Evolutionary conservation across 2,329 filamentous ascomycete genomes (phyloP).

Genomic region (Cordyceps cateniannulata): DNA sequence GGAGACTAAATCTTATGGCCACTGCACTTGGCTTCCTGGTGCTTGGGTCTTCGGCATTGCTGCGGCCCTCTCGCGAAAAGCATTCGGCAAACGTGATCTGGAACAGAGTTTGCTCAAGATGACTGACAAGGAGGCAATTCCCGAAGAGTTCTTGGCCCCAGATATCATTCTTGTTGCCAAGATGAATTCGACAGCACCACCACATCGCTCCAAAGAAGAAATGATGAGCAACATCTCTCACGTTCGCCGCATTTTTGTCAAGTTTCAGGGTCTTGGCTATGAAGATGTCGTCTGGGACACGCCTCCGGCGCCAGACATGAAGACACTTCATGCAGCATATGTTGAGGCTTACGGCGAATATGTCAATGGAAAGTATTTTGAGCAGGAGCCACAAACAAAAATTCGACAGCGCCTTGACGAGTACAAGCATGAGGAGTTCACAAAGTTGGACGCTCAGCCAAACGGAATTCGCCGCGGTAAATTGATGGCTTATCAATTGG

Average conservation of each 20-base stretch:
- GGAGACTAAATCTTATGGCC: conserved; percentile 72
- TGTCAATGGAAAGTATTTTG: conserved; percentile 69
- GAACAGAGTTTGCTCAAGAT: conserved; percentile 55
- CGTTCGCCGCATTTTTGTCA: conserved; percentile 71
- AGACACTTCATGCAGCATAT: conserved; percentile 71
- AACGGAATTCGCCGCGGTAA: conserved; percentile 66
- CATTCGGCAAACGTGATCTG: conserved; percentile 67
- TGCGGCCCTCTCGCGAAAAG: conserved; percentile 55
- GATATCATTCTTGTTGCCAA: conserved; percentile 86
- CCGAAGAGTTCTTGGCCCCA: conserved; percentile 75
- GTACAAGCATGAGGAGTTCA: conserved; percentile 62
- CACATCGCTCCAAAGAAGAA: conserved; percentile 54
- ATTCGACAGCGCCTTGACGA: conserved; percentile 63
- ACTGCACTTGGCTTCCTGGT: conserved; percentile 81
- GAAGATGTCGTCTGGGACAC: conserved; percentile 88
- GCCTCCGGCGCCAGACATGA: conserved; percentile 60
- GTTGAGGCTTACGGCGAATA: conserved; percentile 79
- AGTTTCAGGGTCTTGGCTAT: conserved; percentile 88
- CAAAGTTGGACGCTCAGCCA: conserved; percentile 66
- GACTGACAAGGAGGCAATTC: conserved; percentile 71
- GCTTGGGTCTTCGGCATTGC: conserved; percentile 78
- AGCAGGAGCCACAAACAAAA: conserved; percentile 43
- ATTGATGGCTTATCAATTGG: conserved; percentile 88
- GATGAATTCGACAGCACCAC: conserved; percentile 40
- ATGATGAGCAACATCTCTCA: conserved; percentile 67